A percentile compares a stretch with the other conserved stretches of the same genome.
phyloP scores from a whole-genome alignment of 257 asterid species.

The Solanum lignicaule region DNA sequence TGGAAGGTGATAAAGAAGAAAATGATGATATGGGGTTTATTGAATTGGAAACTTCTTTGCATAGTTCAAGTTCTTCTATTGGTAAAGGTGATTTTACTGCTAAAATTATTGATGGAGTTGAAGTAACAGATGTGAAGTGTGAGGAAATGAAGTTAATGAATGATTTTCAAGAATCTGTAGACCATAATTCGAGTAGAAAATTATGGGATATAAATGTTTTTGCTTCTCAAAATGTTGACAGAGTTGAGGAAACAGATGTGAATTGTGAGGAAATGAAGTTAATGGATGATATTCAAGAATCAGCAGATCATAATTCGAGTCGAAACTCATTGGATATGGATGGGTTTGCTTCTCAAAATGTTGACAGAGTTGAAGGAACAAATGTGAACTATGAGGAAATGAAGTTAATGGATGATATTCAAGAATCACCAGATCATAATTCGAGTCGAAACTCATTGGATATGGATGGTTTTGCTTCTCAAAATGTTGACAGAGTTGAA shows the following conservation, averaged over 20 bases:
- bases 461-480: slow-evolving; percentile 1
- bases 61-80: not conserved
- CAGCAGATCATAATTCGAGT: not conserved
- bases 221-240: not conserved
- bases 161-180: not conserved
- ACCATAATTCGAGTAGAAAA: not conserved
- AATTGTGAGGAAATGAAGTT: not conserved
- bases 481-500: not conserved
- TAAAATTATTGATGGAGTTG: not conserved
- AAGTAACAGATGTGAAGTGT: not conserved
- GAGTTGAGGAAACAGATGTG: not conserved
- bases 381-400: not conserved
- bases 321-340: slow-evolving; percentile 17
- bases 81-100: not conserved
- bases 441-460: slow-evolving; percentile 13
- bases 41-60: slow-evolving; percentile 27
- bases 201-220: slow-evolving; percentile 17
- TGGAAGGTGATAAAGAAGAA: not conserved
- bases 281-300: not conserved
- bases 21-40: slow-evolving; percentile 41
- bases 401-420: not conserved
- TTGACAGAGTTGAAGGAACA: not conserved
- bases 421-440: not conserved
- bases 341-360: not conserved
- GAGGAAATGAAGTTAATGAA: slow-evolving; percentile 1